Evolutionary conservation across 805 yeast genomes (phyloP), one percentile per base, ranked within the genome.

Genomic region (Yamadazyma olivae): DNA sequence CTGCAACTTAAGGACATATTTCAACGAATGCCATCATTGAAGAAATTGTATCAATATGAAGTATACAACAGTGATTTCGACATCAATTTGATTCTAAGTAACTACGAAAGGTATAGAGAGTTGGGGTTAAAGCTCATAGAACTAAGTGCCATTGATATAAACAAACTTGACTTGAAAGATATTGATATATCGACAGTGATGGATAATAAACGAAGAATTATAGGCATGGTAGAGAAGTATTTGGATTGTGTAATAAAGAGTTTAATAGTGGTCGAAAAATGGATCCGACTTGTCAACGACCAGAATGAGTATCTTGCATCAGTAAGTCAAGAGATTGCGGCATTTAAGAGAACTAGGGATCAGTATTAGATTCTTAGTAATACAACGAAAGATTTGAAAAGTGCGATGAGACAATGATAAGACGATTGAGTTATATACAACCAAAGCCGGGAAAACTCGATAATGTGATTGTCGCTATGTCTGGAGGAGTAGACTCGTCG

Each of bases 401-500:
- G n/a, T n/a, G n/a, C n/a, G 30, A 25, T 24, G 30, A 25, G 35
- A 7, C 8, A 7, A n/a, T 29, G 27, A 4, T 32, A 24, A 25
- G 17, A 32, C 24, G 23, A 19, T 8, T 24, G n/a, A 27, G 30
- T 16, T 36, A 39, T 20, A 17, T 27, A 4, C 45, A 39, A 22
- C 38, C 45, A 2, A 32, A 32, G 17, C 49, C 49, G 6, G 14
- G 48, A 0, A 45, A 44, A 7, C 56, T 68, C 21, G 95, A 86
- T 49, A 76, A 72, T 36, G 74, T 91, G 16, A 63, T 84, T 15
- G 77, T 93, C 4, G 96, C 98, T 6, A 86, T 93, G 96, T 87
- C 96, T 1, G 85, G 95, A 0, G 99, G 99, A 0, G 98, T 93
- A 1, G 99, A 93, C 58, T 90, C 97, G 0, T 83, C 96, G 1